Conservation (phyloP, 352 stramenopile species). For the Phytopythium kandeliae region DNA sequence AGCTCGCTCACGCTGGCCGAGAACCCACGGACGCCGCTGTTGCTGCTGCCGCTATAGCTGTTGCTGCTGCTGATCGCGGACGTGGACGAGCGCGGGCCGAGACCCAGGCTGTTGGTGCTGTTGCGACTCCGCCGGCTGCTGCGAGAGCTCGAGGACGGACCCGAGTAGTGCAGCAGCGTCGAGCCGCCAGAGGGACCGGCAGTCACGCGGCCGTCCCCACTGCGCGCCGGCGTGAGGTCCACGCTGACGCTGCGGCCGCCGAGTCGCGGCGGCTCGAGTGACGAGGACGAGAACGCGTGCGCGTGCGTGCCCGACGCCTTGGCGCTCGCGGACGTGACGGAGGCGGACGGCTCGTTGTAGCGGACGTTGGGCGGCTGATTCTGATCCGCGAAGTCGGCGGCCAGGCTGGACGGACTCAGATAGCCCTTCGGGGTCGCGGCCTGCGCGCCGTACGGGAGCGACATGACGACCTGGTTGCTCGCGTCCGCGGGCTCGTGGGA, state of each 20-base stretch:
- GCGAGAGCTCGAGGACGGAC: conserved; percentile 4
- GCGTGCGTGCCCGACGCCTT: not conserved
- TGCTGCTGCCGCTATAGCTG: not conserved
- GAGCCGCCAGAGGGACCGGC: too few species aligned
- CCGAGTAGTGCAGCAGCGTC: conserved; percentile 2
- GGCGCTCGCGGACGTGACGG: conserved; percentile 3
- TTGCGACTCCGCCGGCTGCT: conserved; percentile 1
- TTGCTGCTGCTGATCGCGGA: not conserved
- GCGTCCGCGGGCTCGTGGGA: conserved; percentile 1
- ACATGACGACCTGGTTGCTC: conserved; percentile 29
- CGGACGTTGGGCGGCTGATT: conserved; percentile 1
- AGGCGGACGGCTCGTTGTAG: conserved; percentile 6
- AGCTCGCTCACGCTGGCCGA: conserved; percentile 4
- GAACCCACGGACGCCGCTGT: conserved; percentile 3
- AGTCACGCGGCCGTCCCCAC: too few species aligned
- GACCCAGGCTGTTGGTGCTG: conserved; percentile 4
- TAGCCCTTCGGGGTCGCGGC: conserved; percentile 26
- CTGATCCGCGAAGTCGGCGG: conserved; percentile 8
- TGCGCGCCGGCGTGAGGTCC: conserved; percentile 12
- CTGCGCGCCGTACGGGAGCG: conserved; percentile 25
- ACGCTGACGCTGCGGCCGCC: conserved; percentile 24
- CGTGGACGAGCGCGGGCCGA: too few species aligned
- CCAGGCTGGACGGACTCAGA: conserved; percentile 3
- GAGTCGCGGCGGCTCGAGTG: conserved; percentile 20
- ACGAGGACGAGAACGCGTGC: conserved; percentile 17